Evolutionary conservation across 1,284 basidiomycete genomes (phyloP).

Genomic region (Singerocomus inundabilis): DNA sequence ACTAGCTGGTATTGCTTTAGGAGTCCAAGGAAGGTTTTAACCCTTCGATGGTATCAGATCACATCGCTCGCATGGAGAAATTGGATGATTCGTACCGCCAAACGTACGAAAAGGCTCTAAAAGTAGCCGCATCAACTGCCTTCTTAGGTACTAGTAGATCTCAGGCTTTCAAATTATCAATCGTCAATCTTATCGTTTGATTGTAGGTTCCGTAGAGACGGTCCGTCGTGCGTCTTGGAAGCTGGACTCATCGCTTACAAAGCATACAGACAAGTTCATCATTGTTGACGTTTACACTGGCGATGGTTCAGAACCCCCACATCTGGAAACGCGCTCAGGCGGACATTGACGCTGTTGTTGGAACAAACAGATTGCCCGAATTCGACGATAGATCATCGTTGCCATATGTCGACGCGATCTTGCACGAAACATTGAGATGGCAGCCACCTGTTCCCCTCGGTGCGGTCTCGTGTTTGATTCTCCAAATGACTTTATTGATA

Average conservation of each 20-base stretch:
- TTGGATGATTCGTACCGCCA: slow-evolving; percentile 9
- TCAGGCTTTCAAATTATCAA: too few species aligned
- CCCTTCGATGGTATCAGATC: too few species aligned
- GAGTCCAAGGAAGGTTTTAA: slow-evolving; percentile 5
- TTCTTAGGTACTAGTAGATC: slow-evolving; percentile 25
- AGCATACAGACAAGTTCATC: slow-evolving; percentile 12
- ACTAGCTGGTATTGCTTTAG: neutral
- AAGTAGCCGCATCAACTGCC: slow-evolving; percentile 16
- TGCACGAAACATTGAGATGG: slow-evolving; percentile 40
- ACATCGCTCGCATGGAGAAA: too few species aligned
- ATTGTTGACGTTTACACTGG: slow-evolving; percentile 31
- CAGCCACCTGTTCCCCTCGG: slow-evolving; percentile 26
- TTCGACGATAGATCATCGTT: slow-evolving; percentile 39
- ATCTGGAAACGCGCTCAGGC: slow-evolving; percentile 35
- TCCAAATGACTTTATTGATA: neutral
- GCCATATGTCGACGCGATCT: slow-evolving; percentile 38
- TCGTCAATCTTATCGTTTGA: neutral
- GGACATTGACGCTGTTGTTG: slow-evolving; percentile 41
- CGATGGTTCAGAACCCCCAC: slow-evolving; percentile 36
- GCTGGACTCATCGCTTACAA: neutral
- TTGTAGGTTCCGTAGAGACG: slow-evolving; percentile 21
- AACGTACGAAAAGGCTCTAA: slow-evolving; percentile 21
- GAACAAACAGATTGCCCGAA: slow-evolving; percentile 37
- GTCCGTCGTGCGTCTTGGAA: slow-evolving; percentile 6
- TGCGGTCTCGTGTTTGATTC: neutral